Conservation (phyloP, 352 stramenopile species). For the Pythium guiyangense region DNA sequence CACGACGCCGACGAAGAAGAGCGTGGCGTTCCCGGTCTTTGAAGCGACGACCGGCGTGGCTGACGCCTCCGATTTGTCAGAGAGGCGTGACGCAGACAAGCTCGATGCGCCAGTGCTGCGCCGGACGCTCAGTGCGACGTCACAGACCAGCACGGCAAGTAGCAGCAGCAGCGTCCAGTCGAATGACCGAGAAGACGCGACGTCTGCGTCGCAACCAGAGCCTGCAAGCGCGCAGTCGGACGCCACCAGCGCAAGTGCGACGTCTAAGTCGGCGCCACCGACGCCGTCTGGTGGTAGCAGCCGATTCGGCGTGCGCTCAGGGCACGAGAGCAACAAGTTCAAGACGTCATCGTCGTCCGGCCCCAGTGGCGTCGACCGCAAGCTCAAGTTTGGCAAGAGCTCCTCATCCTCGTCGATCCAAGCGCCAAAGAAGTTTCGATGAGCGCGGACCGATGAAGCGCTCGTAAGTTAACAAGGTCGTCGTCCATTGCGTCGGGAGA, state of each 20-base stretch:
- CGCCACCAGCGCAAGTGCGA: neutral
- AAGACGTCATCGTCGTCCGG: neutral
- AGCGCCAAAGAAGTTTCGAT: slow-evolving; percentile 14
- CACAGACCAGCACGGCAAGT: slow-evolving; percentile 15
- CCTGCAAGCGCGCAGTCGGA: neutral
- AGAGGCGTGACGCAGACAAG: neutral
- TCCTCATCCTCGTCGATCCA: slow-evolving; percentile 8
- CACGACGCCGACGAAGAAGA: slow-evolving; percentile 39
- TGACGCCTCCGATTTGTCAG: neutral
- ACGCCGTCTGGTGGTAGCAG: slow-evolving; percentile 8
- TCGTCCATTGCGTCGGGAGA: slow-evolving; percentile 1
- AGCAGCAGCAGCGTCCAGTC: slow-evolving; percentile 14
- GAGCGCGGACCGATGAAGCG: slow-evolving; percentile 1
- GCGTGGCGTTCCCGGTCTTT: slow-evolving; percentile 33
- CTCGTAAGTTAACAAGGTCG: slow-evolving; percentile 8
- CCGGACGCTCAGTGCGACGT: slow-evolving; percentile 4
- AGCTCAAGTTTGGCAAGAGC: slow-evolving; percentile 12
- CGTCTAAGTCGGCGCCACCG: slow-evolving; percentile 2
- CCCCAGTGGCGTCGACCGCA: slow-evolving; percentile 6
- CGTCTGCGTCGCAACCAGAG: neutral
- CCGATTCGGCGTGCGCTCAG: neutral
- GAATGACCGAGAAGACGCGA: neutral
- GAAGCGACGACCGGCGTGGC: slow-evolving; percentile 27
- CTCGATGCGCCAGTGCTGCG: neutral
- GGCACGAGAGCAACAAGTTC: slow-evolving; percentile 3